Percentiles rank a stretch among this genome's conserved stretches.
These are phyloP conservation scores for Entomophthora muscae DNA, from an alignment of 371 early-diverging fungal species.

Conservation along the genomic window DNA sequence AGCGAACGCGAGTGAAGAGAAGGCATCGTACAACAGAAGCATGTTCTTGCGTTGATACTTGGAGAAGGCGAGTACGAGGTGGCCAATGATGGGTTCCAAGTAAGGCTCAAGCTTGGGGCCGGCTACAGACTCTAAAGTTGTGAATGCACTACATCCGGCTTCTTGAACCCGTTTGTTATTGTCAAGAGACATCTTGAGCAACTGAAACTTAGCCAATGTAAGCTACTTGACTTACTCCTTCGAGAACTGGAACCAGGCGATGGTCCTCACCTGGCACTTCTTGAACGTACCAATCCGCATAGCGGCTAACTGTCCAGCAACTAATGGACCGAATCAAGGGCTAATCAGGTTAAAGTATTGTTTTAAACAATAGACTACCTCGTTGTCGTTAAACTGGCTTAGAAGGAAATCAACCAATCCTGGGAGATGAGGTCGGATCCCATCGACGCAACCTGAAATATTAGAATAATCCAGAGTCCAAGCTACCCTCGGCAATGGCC, in stretches of 20 bases:
- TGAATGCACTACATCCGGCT: slow-evolving; percentile 85
- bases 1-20: slow-evolving; percentile 82
- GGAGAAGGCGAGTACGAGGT: slow-evolving; percentile 52
- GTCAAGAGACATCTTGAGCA: slow-evolving; percentile 62
- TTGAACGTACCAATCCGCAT: slow-evolving; percentile 65
- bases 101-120: slow-evolving; percentile 58
- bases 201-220: slow-evolving; percentile 13
- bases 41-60: slow-evolving; percentile 80
- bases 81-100: slow-evolving; percentile 56
- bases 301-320: slow-evolving; percentile 93
- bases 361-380: slow-evolving; percentile 22
- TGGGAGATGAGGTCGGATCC: slow-evolving; percentile 77
- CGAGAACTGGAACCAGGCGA: slow-evolving; percentile 67
- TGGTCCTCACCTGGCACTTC: slow-evolving; percentile 28
- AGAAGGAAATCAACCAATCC: slow-evolving; percentile 71
- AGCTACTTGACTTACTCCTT: slow-evolving; percentile 27
- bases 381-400: slow-evolving; percentile 52
- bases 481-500: slow-evolving; percentile 79
- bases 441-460: slow-evolving; percentile 36
- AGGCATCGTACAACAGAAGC: slow-evolving; percentile 77
- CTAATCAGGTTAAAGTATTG: slow-evolving; percentile 20
- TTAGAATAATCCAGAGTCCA: not conserved
- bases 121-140: slow-evolving; percentile 81
- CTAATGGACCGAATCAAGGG: slow-evolving; percentile 89
- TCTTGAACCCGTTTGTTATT: slow-evolving; percentile 89